A percentile compares a stretch with the other conserved stretches of the same genome.
Conservation (phyloP, 1,284 basidiomycete species). For the Malassezia japonica region DNA sequence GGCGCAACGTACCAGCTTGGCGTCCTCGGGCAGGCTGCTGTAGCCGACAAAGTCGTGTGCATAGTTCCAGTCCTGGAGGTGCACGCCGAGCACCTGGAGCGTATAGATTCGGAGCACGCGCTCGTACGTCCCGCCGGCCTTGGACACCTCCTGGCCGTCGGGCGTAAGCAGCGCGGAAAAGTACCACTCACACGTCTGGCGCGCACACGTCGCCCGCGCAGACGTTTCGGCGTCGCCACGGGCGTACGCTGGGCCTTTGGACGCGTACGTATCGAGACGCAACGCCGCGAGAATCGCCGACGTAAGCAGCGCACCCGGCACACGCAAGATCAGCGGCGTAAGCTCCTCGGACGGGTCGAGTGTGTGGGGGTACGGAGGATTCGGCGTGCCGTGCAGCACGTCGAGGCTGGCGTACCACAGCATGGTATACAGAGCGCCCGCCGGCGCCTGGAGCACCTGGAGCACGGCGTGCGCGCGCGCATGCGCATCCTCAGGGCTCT, state of each 20-base stretch:
- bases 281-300: slow-evolving; percentile 29
- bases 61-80: slow-evolving; percentile 34
- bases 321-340: slow-evolving; percentile 20
- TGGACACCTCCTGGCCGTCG: slow-evolving; percentile 15
- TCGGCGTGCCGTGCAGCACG: slow-evolving; percentile 17
- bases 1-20: slow-evolving; percentile 14
- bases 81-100: slow-evolving; percentile 27
- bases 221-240: background rate
- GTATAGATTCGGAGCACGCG: slow-evolving; percentile 30
- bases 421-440: slow-evolving; percentile 16
- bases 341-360: slow-evolving; percentile 24
- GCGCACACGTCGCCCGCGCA: slow-evolving; percentile 13
- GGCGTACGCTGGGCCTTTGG: slow-evolving; percentile 7
- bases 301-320: slow-evolving; percentile 26
- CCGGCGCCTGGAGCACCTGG: background rate
- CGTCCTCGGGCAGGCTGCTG: slow-evolving; percentile 23
- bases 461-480: background rate
- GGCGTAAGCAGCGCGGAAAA: slow-evolving; percentile 23
- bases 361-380: slow-evolving; percentile 7
- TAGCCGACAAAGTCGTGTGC: slow-evolving; percentile 32
- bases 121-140: slow-evolving; percentile 20
- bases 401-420: slow-evolving; percentile 30
- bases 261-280: slow-evolving; percentile 20
- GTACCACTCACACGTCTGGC: slow-evolving; percentile 31
- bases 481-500: background rate